Base-by-base conservation (phyloP, 169 alveolate species). In the Plasmodium vinckei region DNA sequence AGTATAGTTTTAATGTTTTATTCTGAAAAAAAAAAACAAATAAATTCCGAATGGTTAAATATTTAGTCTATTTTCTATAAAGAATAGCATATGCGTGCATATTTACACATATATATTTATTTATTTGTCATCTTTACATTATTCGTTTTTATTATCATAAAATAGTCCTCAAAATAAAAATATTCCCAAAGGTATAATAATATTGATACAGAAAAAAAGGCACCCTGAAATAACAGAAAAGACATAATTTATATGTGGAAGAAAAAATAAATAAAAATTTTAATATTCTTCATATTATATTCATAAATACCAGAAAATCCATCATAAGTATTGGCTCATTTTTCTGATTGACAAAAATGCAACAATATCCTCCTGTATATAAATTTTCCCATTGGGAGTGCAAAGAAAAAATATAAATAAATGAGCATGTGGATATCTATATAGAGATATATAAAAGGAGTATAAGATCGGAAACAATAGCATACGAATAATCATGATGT, bases 311-410 rank as follows among this genome's bases (percentile, higher is more conserved):
- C 64, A 82, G 23, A 27, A 67, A 44, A 2, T 67, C n/a, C 6
- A 82, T 82, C 90, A 82, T 82, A 46, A 82, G 59, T 2, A 68
- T 2, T 49, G 90, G 90, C 21, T 82, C 33, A 23, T 82, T 82
- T 68, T 82, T 82, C 23, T 82, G 68, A n/a, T 64, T 60, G 21
- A 82, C 90, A 69, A 82, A 82, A 25, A 82, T 27, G 15, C 73
- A 54, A 47, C 90, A 82, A 15, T 82, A 82, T 9, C 84, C 21
- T 57, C 90, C 90, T 82, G 72, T 3, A 42, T 21, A 67, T 17
- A 3, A 54, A 3, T 13, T 25, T n/a, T 15, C 51, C 17, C 25
- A 23, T 9, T 10, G 54, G 17, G 39, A 2, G 54, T n/a, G 53
- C 9, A 7, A 57, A 27, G 6, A 15, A 72, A 56, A 5, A 33